Evolutionary conservation across 2,329 filamentous ascomycete genomes (phyloP).

Genomic region (Aspergillus quadrilineatus): DNA sequence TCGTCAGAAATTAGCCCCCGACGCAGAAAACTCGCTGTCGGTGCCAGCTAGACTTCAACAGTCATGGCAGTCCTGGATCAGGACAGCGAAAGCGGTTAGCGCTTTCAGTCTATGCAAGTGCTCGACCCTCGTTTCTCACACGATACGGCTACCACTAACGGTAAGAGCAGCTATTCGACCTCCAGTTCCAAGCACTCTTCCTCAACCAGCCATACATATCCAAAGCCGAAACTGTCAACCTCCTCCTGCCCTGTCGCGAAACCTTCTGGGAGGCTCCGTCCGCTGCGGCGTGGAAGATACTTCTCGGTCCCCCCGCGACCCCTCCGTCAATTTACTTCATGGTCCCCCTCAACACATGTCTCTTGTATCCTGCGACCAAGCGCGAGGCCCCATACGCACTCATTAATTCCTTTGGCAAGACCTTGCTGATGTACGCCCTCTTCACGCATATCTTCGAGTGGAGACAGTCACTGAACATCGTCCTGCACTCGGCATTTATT

Average conservation of each 20-base stretch:
- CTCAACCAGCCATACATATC: constrained; percentile 16
- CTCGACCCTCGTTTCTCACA: neutral
- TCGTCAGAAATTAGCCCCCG: constrained; percentile 1
- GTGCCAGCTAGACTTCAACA: constrained; percentile 3
- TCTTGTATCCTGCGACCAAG: constrained; percentile 10
- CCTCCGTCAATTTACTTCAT: constrained; percentile 14
- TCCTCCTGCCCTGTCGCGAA: constrained; percentile 10
- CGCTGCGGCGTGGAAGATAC: constrained; percentile 12
- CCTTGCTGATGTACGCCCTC: constrained; percentile 11
- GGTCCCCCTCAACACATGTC: constrained; percentile 14
- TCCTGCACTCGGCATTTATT: constrained; percentile 12
- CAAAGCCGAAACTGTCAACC: constrained; percentile 12
- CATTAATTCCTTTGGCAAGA: constrained; percentile 11
- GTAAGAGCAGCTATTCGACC: constrained; percentile 8
- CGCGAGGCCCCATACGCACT: constrained; percentile 12
- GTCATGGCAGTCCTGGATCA: constrained; percentile 8
- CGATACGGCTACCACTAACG: neutral
- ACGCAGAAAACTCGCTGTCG: neutral
- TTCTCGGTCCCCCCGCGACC: constrained; percentile 12
- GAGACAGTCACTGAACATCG: constrained; percentile 14
- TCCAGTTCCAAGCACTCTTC: constrained; percentile 15
- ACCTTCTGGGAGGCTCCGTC: constrained; percentile 14
- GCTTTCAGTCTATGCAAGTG: constrained; percentile 9
- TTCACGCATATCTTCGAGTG: constrained; percentile 16
- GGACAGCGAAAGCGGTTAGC: constrained; percentile 11